Conservation (phyloP, 441 rosid genomes). For the Daphne laureola region DNA sequence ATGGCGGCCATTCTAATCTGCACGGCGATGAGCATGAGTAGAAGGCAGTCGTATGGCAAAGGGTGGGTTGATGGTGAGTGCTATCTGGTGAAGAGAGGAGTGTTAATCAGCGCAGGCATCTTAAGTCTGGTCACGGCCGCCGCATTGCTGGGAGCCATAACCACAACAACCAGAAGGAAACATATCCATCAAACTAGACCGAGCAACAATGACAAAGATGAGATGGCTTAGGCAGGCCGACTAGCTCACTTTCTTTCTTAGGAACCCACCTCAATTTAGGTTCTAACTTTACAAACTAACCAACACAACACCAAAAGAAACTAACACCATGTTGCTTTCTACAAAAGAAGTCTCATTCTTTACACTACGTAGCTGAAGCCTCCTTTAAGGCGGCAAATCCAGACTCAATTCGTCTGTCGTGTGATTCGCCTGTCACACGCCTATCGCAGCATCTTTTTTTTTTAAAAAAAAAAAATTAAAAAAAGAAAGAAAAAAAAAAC, state of each 20-base stretch:
- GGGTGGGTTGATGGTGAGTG: constrained; percentile 76
- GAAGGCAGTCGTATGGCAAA: constrained; percentile 43
- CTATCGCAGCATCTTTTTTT: too few relatives aligned
- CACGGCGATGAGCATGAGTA: constrained; percentile 66
- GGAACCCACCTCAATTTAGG: too few relatives aligned
- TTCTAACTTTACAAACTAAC: too few relatives aligned
- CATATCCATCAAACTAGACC: constrained; percentile 23
- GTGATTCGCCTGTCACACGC: too few relatives aligned
- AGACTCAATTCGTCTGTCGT: too few relatives aligned
- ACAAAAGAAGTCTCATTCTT: too few relatives aligned
- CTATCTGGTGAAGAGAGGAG: constrained; percentile 55
- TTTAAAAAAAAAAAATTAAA: too few relatives aligned
- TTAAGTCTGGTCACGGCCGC: constrained; percentile 29
- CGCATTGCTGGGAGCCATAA: constrained; percentile 31
- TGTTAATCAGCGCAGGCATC: constrained; percentile 43
- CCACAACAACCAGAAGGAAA: constrained; percentile 5
- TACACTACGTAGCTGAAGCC: too few relatives aligned
- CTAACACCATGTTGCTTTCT: neutral
- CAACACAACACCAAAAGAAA: neutral
- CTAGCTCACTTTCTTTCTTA: too few relatives aligned
- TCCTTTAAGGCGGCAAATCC: too few relatives aligned
- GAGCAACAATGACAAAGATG: too few relatives aligned
- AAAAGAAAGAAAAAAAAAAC: too few relatives aligned
- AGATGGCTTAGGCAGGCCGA: neutral
- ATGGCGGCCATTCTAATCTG: constrained; percentile 35